Evolutionary conservation across 2,329 filamentous ascomycete genomes (phyloP).

Genomic region (Xylariaceae sp.): DNA sequence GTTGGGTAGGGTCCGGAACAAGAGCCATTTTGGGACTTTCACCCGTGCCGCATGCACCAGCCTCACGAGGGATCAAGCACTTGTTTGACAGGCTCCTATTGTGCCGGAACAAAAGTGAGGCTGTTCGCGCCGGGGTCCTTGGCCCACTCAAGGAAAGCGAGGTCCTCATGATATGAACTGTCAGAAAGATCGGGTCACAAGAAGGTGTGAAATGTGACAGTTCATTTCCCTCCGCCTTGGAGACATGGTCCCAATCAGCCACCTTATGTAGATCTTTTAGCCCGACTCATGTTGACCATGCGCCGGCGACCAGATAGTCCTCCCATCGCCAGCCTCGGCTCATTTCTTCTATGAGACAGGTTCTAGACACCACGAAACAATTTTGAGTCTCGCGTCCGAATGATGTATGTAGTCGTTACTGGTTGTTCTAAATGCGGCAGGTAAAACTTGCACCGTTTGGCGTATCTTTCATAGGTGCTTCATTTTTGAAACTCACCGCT

Average conservation of each 20-base stretch:
- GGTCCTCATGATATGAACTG: slow-evolving; percentile 8
- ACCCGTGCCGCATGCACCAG: slow-evolving; percentile 33
- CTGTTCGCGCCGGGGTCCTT: slow-evolving; percentile 28
- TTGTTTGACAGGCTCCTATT: slow-evolving; percentile 28
- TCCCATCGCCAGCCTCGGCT: too few species aligned
- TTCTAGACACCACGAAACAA: slow-evolving; percentile 8
- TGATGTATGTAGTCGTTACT: too few species aligned
- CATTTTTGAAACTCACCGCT: too few species aligned
- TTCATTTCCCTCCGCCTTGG: too few species aligned
- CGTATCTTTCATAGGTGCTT: too few species aligned
- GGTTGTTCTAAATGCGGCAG: too few species aligned
- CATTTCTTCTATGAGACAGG: slow-evolving; percentile 2
- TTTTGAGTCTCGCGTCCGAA: background rate
- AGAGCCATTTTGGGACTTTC: slow-evolving; percentile 27
- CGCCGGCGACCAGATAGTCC: too few species aligned
- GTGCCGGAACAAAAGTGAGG: slow-evolving; percentile 35
- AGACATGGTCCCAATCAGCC: slow-evolving; percentile 6
- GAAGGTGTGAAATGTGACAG: too few species aligned
- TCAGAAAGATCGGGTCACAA: slow-evolving; percentile 8
- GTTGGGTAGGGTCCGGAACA: slow-evolving; percentile 25
- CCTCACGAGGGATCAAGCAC: slow-evolving; percentile 33
- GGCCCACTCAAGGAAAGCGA: slow-evolving; percentile 23
- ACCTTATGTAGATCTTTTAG: slow-evolving; percentile 9
- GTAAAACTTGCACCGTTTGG: too few species aligned
- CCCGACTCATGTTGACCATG: background rate